Base-by-base conservation (phyloP, 495 filamentous ascomycete species). In the Talaromyces liani region DNA sequence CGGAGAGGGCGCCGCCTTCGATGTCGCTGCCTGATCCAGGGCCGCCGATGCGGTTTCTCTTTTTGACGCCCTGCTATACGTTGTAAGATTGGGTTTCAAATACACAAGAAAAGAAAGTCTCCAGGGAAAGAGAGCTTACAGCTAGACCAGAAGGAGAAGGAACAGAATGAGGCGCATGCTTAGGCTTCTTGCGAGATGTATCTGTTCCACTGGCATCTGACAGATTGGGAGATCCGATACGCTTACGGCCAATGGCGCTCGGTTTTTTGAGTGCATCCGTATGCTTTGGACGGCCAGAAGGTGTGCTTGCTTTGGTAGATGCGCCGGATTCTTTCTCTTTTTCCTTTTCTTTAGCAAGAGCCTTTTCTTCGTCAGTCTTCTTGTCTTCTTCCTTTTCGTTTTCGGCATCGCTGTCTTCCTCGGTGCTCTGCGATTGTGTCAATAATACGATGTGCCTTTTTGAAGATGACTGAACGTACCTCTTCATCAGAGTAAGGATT, bases 131-230 rank as follows among this genome's bases (percentile, higher is more conserved):
- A 22, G 24, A 25, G 10, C 76, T 64, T 69, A 79, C 78, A 58
- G 74, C 70, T 61, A 69, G 66, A 63, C 66, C 71, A 53, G 68
- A 68, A 33, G 73, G 72, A 56, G 67, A 74, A 58, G 75, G 79
- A 49, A 82, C 77, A 12, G 87, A 76, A 63, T 87, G 83, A 6
- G 86, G 82, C 61, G 85, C 85, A 70, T 87, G 91, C 77, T 94
- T 96, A 45, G 83, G 80, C 83, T 96, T 97, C 79, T 96, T 96
- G 49, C 90, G 90, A 24, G 86, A 84, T 1, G 89, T 89, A 70
- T 98, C 94, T 65, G 89, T 93, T 57, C 92, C 95, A 75, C 91
- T 95, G 18, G 90, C 88, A 69, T 97, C 88, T 12, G 94, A 97
- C 20, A 87, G 81, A 67, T 91, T 87, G 6, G 93, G 91, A 31